Evolutionary conservation across 2,329 filamentous ascomycete species (phyloP).

Genomic region (Cercospora beticola): DNA sequence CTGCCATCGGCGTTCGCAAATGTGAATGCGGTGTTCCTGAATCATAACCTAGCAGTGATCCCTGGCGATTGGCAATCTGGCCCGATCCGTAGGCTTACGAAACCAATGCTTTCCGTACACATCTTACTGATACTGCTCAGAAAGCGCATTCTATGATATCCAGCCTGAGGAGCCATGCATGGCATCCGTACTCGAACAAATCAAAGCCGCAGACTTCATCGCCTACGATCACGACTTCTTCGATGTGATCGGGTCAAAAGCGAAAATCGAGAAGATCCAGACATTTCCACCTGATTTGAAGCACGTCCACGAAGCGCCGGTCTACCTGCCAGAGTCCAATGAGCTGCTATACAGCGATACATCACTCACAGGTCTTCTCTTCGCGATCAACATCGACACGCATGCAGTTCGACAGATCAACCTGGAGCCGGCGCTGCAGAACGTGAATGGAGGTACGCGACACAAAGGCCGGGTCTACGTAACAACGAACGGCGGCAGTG

Average conservation of each 20-base stretch:
- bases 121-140: constrained; percentile 12
- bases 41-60: constrained; percentile 27
- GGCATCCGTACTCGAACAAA: constrained; percentile 12
- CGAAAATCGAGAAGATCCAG: constrained; percentile 29
- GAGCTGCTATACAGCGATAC: constrained; percentile 33
- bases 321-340: constrained; percentile 30
- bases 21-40: constrained; percentile 22
- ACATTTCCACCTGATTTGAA: constrained; percentile 20
- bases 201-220: constrained; percentile 29
- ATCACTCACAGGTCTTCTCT: constrained; percentile 24
- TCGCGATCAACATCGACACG: constrained; percentile 29
- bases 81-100: constrained; percentile 16
- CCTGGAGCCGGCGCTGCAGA: constrained; percentile 25
- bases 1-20: constrained; percentile 21
- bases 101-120: not conserved
- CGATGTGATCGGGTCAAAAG: constrained; percentile 30
- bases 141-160: constrained; percentile 24
- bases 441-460: constrained; percentile 32
- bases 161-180: constrained; percentile 21
- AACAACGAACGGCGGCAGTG: constrained; percentile 27
- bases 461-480: constrained; percentile 28
- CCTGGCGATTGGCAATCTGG: constrained; percentile 23
- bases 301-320: constrained; percentile 33
- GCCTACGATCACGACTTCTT: constrained; percentile 32
- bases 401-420: constrained; percentile 24